Evolutionary conservation across 1,284 basidiomycete genomes (phyloP), one percentile per base, ranked within the genome.

Genomic region (Xerocomus minutiporus): DNA sequence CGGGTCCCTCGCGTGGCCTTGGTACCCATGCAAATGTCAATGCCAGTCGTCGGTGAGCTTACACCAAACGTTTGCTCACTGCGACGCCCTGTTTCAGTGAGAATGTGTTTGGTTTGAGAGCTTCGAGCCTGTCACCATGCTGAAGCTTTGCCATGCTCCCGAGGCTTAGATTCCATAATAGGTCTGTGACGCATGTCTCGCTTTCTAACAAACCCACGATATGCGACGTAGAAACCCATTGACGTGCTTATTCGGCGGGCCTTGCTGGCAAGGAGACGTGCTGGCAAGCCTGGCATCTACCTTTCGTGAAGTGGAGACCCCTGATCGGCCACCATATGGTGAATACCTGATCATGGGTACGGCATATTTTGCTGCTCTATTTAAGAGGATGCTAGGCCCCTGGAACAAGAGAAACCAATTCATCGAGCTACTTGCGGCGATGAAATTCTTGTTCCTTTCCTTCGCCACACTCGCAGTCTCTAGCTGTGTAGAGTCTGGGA

Each of bases 401-500:
- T 26, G 23, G 31, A 39, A 31, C 8, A 11, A 31, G 9, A 12
- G 25, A 4, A 46, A 11, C 29, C 15, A 38, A 28, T 23, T 23
- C 17, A 4, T 31, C 13, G 7, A 11, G 23, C 15, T n/a, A 6
- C 13, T 48, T 28, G 20, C 41, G 17, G 32, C 8, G 34, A 62
- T 63, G 57, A 54, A 48, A 38, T 28, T 40, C 12, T 51, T 25
- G 8, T 34, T 56, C 15, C 29, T 52, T 34, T 23, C 51, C 13
- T 47, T 56, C 8, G 34, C 63, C n/a, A 23, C 39, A 9, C 42
- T 65, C 17, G 50, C 41, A 1, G 34, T 46, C 41, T 54, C 51
- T 26, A 40, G 17, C 12, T 52, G 8, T 20, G 44, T 31, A 2
- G 31, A 59, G 3, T 58, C 57, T 40, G 67, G 66, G 5, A 65